These are phyloP conservation scores for Yamadazyma sp. DNA, from an alignment of 1,139 yeast genomes.

Conservation along the genomic window DNA sequence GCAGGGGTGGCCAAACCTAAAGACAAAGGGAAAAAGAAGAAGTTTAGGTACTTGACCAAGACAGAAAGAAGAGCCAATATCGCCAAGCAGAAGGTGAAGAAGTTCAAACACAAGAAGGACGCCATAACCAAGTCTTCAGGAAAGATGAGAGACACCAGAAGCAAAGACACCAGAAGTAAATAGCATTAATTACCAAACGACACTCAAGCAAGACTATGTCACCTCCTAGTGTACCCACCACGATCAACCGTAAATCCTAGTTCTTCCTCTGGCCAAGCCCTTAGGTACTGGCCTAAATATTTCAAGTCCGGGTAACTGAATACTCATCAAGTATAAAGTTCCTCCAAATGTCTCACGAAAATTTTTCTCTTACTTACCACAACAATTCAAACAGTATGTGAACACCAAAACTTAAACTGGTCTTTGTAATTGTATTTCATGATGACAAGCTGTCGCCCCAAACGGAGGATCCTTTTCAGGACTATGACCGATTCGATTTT, in stretches of 20 bases:
- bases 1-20: constrained; percentile 51
- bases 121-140: constrained; percentile 1
- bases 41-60: constrained; percentile 82
- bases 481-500: constrained; percentile 56
- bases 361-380: constrained; percentile 3
- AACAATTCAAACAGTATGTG: constrained; percentile 6
- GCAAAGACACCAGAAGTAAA: neutral
- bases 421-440: constrained; percentile 13
- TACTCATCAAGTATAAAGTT: constrained; percentile 1
- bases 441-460: constrained; percentile 61
- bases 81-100: constrained; percentile 52
- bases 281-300: too few relatives aligned
- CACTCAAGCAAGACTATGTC: too few relatives aligned
- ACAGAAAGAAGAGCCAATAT: constrained; percentile 71
- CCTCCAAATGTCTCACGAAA: constrained; percentile 1
- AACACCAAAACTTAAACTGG: neutral
- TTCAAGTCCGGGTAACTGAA: constrained; percentile 10
- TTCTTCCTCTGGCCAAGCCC: too few relatives aligned
- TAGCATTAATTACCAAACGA: too few relatives aligned
- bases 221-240: too few relatives aligned
- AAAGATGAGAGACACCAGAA: neutral
- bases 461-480: constrained; percentile 59
- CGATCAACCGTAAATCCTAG: too few relatives aligned
- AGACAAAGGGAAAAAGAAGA: constrained; percentile 56
- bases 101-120: constrained; percentile 13